Base-by-base conservation (phyloP, 2,329 filamentous ascomycete genomes). In the Trichophyton mentagrophytes region DNA sequence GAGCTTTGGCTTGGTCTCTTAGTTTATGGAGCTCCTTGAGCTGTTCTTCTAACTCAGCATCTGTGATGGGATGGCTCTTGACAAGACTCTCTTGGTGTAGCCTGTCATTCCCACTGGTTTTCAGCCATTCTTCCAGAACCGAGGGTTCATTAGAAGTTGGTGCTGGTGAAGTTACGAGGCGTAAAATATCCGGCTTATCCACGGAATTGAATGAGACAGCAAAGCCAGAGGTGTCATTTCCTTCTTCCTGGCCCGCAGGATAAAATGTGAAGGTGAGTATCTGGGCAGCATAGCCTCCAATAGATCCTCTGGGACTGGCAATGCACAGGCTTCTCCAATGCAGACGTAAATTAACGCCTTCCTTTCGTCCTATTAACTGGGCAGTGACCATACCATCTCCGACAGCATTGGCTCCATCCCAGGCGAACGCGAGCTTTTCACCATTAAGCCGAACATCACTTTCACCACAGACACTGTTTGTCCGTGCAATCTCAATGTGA, bases 181-280 rank as follows among this genome's bases (percentile, higher is more conserved):
- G 68, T 27, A 70, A 63, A n/a, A 72, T 64, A 30, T 66, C 61
- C 7, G 69, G 67, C 8, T 63, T 59, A 3, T 65, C 66, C 40
- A 64, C 63, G 13, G 69, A 67, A 56, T 67, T 69, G 59, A 71
- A 71, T 0, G 70, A 72, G 44, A 69, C 64, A 1, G 70, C 68
- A 61, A 72, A 72, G n/a, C 70, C 70, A n/a, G 68, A 66, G n/a
- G 61, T 53, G n/a, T 64, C 61, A 47, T 66, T 65, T 30, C 67
- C 63, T 44, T 64, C 61, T 30, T 56, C 58, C 22, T 65, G 60
- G 46, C 63, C 65, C 27, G 59, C 60, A 25, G 66, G 64, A 47
- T 68, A 60, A 22, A 71, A 66, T 2, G 65, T 65, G 58, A 72
- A 63, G 13, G 68, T 68, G 44, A 72, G 63, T 22, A 71, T 64